These are phyloP conservation scores for Vairimorpha ceranae DNA, from an alignment of 371 early-diverging fungal species.

Conservation along the genomic window DNA sequence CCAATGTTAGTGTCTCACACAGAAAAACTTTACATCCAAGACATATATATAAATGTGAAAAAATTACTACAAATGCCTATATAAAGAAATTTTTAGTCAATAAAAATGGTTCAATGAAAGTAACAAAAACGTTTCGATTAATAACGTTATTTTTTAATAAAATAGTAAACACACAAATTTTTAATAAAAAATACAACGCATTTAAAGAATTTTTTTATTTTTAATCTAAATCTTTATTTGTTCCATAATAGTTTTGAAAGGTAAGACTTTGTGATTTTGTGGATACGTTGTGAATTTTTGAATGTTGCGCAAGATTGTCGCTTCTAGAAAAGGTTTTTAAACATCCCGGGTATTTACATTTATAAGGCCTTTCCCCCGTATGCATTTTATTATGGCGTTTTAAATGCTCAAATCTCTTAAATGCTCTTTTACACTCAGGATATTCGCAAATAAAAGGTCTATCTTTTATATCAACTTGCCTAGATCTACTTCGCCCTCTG, in stretches of 20 bases:
- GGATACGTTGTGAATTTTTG: constrained; percentile 54
- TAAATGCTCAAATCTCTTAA: constrained; percentile 74
- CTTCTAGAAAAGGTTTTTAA: constrained; percentile 72
- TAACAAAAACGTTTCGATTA: too few species aligned
- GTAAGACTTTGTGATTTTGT: not conserved
- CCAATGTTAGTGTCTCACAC: too few species aligned
- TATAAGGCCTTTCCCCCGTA: constrained; percentile 76
- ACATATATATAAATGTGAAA: too few species aligned
- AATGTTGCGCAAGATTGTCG: constrained; percentile 72
- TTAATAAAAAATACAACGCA: not conserved
- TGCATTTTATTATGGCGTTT: constrained; percentile 76
- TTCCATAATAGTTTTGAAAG: constrained; percentile 19
- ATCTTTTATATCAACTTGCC: constrained; percentile 20
- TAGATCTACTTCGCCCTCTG: constrained; percentile 6
- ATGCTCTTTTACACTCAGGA: constrained; percentile 68
- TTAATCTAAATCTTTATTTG: constrained; percentile 24
- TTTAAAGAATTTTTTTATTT: not conserved
- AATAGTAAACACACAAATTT: too few species aligned
- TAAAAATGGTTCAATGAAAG: too few species aligned
- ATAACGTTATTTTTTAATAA: too few species aligned
- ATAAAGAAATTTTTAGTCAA: too few species aligned
- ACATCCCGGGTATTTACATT: constrained; percentile 69
- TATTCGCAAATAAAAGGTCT: constrained; percentile 65
- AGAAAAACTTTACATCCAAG: too few species aligned
- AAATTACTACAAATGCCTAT: too few species aligned